Percentiles rank a stretch among this genome's conserved stretches.
Conservation (phyloP, 75 land plant species). For the Cupressus sempervirens region DNA sequence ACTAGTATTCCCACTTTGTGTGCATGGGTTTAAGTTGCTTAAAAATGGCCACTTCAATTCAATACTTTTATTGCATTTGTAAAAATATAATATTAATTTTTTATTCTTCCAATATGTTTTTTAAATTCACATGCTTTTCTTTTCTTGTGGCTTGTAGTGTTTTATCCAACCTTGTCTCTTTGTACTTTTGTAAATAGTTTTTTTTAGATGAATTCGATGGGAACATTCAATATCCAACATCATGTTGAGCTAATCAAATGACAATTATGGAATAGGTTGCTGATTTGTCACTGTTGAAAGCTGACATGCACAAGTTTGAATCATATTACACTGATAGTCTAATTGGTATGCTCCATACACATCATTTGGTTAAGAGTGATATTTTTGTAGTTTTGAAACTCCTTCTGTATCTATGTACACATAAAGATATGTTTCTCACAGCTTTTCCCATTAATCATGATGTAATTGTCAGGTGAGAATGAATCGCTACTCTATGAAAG, state of each 20-base stretch:
- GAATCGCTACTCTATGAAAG: slow-evolving; percentile 46
- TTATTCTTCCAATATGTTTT: not conserved
- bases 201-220: not conserved
- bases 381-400: not conserved
- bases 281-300: slow-evolving; percentile 61
- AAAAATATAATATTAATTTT: not conserved
- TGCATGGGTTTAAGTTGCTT: too few species aligned
- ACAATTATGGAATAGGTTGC: slow-evolving; percentile 52
- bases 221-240: not conserved
- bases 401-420: not conserved
- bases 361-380: not conserved
- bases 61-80: not conserved
- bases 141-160: not conserved
- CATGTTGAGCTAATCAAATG: not conserved
- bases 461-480: slow-evolving; percentile 39
- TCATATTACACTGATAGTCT: slow-evolving; percentile 75
- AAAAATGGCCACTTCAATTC: too few species aligned
- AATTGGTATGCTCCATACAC: slow-evolving; percentile 41
- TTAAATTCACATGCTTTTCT: not conserved
- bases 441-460: not conserved
- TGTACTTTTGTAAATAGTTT: not conserved
- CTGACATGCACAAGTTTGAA: slow-evolving; percentile 90
- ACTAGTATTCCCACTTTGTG: too few species aligned
- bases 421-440: not conserved
- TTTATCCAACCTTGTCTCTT: not conserved